Evolutionary conservation across 2,329 filamentous ascomycete genomes (phyloP), one percentile per base, ranked within the genome.

Genomic region (Hawksworthiomyces lignivorus): DNA sequence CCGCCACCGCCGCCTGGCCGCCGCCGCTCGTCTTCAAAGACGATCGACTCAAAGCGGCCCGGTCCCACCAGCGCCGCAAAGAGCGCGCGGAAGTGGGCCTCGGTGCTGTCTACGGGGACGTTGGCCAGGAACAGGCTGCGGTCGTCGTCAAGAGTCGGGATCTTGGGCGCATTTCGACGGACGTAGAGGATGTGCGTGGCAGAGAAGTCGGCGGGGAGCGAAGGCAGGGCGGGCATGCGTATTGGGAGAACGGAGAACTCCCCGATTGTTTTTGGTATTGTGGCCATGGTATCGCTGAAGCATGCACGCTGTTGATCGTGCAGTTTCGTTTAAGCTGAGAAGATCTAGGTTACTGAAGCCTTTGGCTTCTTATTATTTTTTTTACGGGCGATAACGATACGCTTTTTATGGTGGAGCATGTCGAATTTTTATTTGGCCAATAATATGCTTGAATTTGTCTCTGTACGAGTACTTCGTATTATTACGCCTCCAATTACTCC

Each of bases 101-200:
- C 81, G 5, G 87, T 94, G 45, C 87, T 82, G 57, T 96, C 89
- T 48, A 83, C 71, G 7, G 92, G 92, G 1, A 94, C 67, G 55
- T 98, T 97, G 49, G 89, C 84, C n/a, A 94, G 59, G 63, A 95
- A 98, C 15, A 98, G 72, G 47, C 85, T 88, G 52, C 89, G 81
- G 14, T 77, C 68, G 53, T 90, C 84, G 60, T 84, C 75, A 41
- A 75, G 70, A 7, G 83, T 84, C 12, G 85, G 79, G 30, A 85
- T 73, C 63, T 84, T 87, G 47, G 90, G 88, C 34, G 81, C 73
- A 62, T 97, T 89, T 42, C 79, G 79, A 50, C 87, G 86, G 42
- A 97, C 65, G 65, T 95, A 95, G 54, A 97, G 69, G 63, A 89
- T 87, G 65, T 97, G 92, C 37, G 77, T 77, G 44, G 80, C 73